Base-by-base conservation (phyloP, 768 basidiomycete species). In the Tephrocybe sp. region DNA sequence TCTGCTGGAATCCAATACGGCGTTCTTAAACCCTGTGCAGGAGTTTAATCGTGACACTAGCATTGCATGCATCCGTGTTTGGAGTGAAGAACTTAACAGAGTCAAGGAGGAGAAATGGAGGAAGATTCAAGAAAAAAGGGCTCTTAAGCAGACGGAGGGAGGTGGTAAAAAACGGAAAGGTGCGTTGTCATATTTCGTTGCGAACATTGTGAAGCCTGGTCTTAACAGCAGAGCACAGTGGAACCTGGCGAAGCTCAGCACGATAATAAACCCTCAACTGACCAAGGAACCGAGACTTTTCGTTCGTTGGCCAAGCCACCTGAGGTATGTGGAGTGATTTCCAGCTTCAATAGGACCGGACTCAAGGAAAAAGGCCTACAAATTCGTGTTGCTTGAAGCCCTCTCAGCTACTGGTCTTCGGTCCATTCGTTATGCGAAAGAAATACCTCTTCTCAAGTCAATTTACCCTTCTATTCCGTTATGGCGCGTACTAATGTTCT, bases 41-140 rank as follows among this genome's bases (percentile, higher is more conserved):
- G 92, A 99, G 67, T 99, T 97, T 75, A 99, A 99, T 69, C 79
- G 97, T 31, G 97, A 99, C 69, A 66, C 91, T 39, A 93, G 90
- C 55, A 84, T 97, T 36, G 91, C 93, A 18, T 88, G 88, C 56
- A 97, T 99, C 48, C 76, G 84, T 24, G 82, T 84, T 3, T 99
- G 93, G 93, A 86, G 88, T 51, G 88, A 94, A 60, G 73, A 83
- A 47, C 45, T 80, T 33, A 79, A 87, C 61, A 75, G 69, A 61
- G 69, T 71, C 47, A 92, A 87, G 69, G 75, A 82, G 62, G 71
- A 65, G 52, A 78, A 71, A 57, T 91, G 86, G 82, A 71, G 64
- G 56, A 68, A 69, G 58, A 63, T 70, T 22, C 76, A 75, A 61
- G 77, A 79, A 66, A 75, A 70, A 63, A 78, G 73, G 41, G 70